Evolutionary conservation across 257 asterid genomes (phyloP), one percentile per base, ranked within the genome.

Genomic region (Scutellaria galericulata): DNA sequence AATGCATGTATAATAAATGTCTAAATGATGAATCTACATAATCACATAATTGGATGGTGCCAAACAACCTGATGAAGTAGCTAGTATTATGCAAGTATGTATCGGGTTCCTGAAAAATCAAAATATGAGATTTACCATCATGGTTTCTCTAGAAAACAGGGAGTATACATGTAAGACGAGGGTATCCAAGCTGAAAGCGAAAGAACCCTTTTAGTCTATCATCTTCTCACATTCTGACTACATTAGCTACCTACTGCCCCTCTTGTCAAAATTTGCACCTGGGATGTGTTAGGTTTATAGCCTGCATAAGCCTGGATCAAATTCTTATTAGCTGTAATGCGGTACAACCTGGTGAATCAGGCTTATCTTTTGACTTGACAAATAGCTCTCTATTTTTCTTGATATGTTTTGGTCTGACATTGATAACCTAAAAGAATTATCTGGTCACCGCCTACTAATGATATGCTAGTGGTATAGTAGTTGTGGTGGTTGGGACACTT

Each of bases 1-100:
- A 39, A 45, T 59, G n/a, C 31, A 35, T 68, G 53, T 47, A 64
- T 60, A 24, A 27, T 74, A 35, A 40, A 42, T 46, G 14, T 63
- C 18, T 57, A 66, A 59, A 11, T 6, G 13, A 4, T 8, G 14
- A 75, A 13, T 47, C 44, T 15, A 48, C 48, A 45, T 35, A 42
- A 63, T 62, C 31, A 9, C n/a, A 11, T 11, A 40, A 68, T 50
- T 51, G 24, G 13, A 54, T 64, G 68, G 50, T 57, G 48, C 45
- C 68, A 18, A 20, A 53, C 68, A 40, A 41, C 37, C 31, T 52
- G 14, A 53, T 50, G 35, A 37, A 13, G 70, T 61, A 50, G 44
- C 14, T 7, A 27, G 51, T 9, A 71, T 31, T 48, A 59, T 61
- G 18, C 45, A 27, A 60, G 35, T 7, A 14, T n/a, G 27, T 37